A percentile compares a stretch with the other conserved stretches of the same genome.
These are phyloP conservation scores for Cladosporium sp. DNA, from an alignment of 2,329 filamentous ascomycete species.

Conservation along the genomic window DNA sequence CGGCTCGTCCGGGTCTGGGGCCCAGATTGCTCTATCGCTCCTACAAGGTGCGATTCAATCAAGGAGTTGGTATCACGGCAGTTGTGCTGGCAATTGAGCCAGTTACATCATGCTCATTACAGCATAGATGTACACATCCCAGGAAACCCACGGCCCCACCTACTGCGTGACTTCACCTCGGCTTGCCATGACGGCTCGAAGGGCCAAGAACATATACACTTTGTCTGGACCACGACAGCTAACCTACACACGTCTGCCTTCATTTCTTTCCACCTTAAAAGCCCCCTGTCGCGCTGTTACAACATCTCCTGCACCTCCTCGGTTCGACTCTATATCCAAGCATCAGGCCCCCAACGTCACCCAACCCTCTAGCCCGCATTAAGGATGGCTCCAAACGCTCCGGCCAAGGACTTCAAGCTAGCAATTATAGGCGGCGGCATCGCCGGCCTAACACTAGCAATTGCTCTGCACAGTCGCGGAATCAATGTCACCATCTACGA, in stretches of 20 bases:
- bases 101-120: neutral
- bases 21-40: neutral
- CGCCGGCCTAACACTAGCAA: conserved; percentile 57
- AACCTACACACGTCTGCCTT: neutral
- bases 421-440: conserved; percentile 60
- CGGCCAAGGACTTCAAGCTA: conserved; percentile 28
- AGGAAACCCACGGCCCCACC: neutral
- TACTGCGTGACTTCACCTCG: conserved; percentile 7
- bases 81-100: neutral
- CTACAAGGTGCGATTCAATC: neutral
- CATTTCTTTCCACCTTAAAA: neutral
- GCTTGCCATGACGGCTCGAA: neutral
- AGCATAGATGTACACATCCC: neutral
- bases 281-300: neutral
- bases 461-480: conserved; percentile 49
- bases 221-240: neutral
- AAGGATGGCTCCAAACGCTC: neutral
- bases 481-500: conserved; percentile 59
- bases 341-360: neutral
- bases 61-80: neutral
- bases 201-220: neutral
- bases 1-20: neutral
- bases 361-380: neutral
- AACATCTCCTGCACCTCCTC: conserved; percentile 13
- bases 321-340: neutral